phyloP scores from a whole-genome alignment of 2,329 filamentous ascomycete species.

The Verticillium nubilum region DNA sequence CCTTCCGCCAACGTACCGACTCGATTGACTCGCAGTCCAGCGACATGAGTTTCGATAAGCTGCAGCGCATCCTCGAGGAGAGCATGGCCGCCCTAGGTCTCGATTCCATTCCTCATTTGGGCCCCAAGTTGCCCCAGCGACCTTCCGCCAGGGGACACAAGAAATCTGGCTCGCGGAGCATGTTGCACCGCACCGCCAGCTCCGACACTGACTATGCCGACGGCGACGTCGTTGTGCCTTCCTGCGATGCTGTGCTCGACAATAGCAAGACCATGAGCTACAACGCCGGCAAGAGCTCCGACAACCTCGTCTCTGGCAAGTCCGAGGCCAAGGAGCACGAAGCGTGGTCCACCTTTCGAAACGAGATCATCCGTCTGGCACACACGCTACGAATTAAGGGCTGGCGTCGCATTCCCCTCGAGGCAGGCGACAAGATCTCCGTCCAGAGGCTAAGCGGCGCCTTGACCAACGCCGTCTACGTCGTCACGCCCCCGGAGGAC shows the following conservation, averaged over 20 bases:
- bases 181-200: slow-evolving; percentile 47
- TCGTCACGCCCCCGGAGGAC: slow-evolving; percentile 74
- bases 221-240: slow-evolving; percentile 75
- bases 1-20: slow-evolving; percentile 30
- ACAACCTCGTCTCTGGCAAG: slow-evolving; percentile 36
- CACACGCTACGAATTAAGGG: slow-evolving; percentile 89
- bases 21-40: slow-evolving; percentile 64
- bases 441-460: slow-evolving; percentile 82
- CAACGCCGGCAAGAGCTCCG: slow-evolving; percentile 38
- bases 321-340: slow-evolving; percentile 62
- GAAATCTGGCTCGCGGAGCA: slow-evolving; percentile 32
- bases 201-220: slow-evolving; percentile 85
- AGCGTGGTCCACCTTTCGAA: slow-evolving; percentile 83
- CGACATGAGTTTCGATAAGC: slow-evolving; percentile 68
- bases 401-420: slow-evolving; percentile 78
- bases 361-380: slow-evolving; percentile 80
- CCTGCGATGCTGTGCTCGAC: slow-evolving; percentile 78
- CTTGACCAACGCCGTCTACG: slow-evolving; percentile 93
- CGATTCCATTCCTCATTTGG: slow-evolving; percentile 35
- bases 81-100: slow-evolving; percentile 52
- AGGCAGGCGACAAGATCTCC: slow-evolving; percentile 60
- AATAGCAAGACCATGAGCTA: slow-evolving; percentile 87
- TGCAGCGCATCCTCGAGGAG: slow-evolving; percentile 75
- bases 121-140: slow-evolving; percentile 35
- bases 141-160: slow-evolving; percentile 26